Conservation (phyloP, 2,329 filamentous ascomycete species). For the Botrytis byssoidea region DNA sequence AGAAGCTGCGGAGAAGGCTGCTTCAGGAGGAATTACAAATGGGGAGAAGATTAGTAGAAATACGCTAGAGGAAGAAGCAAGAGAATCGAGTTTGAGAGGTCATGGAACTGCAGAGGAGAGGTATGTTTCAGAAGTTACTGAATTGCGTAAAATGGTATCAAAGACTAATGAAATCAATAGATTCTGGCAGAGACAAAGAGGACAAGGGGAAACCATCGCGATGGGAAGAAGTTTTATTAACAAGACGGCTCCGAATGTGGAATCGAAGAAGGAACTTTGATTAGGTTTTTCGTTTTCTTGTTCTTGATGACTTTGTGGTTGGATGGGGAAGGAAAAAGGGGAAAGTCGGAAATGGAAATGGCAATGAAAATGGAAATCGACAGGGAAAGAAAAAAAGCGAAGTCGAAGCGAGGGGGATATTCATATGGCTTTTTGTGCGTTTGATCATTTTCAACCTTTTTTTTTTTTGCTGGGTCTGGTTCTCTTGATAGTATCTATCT, state of each 20-base stretch:
- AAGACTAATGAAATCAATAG: constrained; percentile 13
- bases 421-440: neutral
- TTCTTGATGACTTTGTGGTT: neutral
- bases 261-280: constrained; percentile 27
- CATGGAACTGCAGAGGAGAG: constrained; percentile 55
- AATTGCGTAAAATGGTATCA: neutral
- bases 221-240: constrained; percentile 56
- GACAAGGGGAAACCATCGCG: constrained; percentile 56
- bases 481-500: neutral
- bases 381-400: neutral
- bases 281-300: neutral
- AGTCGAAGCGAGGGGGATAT: neutral
- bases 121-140: constrained; percentile 34
- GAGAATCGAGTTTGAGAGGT: constrained; percentile 49
- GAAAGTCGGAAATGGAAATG: neutral
- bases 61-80: constrained; percentile 63
- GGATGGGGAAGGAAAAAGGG: neutral
- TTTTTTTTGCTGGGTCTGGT: neutral
- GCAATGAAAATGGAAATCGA: neutral
- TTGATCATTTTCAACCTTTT: neutral
- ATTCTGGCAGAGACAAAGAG: constrained; percentile 60
- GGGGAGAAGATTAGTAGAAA: constrained; percentile 64
- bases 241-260: constrained; percentile 37
- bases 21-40: constrained; percentile 48
- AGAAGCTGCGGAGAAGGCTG: constrained; percentile 50